phyloP scores from a whole-genome alignment of 2,329 filamentous ascomycete genomes.

The Fusarium praegraminearum region DNA sequence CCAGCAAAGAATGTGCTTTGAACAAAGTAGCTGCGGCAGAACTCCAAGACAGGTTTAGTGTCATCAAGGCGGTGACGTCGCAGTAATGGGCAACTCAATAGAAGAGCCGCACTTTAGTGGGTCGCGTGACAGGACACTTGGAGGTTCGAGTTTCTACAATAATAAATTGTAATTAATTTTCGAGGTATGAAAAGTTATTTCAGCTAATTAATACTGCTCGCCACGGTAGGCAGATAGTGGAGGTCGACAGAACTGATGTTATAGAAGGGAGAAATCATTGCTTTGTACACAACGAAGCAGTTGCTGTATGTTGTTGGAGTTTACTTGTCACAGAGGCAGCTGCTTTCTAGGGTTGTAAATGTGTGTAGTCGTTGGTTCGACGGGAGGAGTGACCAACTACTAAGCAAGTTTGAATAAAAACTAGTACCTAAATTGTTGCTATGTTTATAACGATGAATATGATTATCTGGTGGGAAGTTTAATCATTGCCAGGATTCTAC shows the following conservation, averaged over 20 bases:
- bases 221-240: neutral
- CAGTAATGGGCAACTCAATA: neutral
- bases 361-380: neutral
- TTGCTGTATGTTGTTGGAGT: neutral
- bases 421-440: neutral
- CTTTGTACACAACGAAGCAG: neutral
- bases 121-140: neutral
- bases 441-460: neutral
- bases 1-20: conserved; percentile 40
- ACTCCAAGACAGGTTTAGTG: conserved; percentile 27
- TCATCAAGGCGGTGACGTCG: conserved; percentile 17
- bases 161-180: neutral
- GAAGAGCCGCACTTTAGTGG: conserved; percentile 31
- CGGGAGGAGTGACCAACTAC: no score
- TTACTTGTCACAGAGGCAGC: neutral
- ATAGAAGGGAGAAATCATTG: neutral
- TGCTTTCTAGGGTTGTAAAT: neutral
- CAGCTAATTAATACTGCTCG: neutral
- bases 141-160: neutral
- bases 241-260: neutral
- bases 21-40: conserved; percentile 36
- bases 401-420: neutral
- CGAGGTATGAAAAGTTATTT: neutral
- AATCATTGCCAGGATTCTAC: no score
- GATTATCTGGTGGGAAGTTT: neutral